Percentiles rank a stretch among this genome's conserved stretches.
phyloP scores from a whole-genome alignment of 345 rosid species.

The Populus davidiana region DNA sequence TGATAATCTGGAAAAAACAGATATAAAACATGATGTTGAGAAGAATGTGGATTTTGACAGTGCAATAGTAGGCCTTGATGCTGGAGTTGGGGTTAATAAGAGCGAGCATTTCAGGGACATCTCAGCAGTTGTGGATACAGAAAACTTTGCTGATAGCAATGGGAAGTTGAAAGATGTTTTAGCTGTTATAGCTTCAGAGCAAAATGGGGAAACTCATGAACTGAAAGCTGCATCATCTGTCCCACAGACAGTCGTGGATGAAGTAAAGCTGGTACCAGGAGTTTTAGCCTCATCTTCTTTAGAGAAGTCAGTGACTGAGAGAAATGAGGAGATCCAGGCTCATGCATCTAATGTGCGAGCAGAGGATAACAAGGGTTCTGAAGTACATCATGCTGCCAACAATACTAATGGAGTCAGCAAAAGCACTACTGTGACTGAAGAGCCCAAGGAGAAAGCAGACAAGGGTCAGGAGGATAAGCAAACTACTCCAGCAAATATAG shows the following conservation, averaged over 20 bases:
- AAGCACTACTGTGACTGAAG: slow-evolving; percentile 24
- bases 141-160: slow-evolving; percentile 11
- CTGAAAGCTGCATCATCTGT: slow-evolving; percentile 15
- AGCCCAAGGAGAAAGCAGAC: slow-evolving; percentile 25
- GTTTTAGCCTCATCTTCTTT: slow-evolving; percentile 16
- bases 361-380: slow-evolving; percentile 25
- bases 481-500: slow-evolving; percentile 24
- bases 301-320: slow-evolving; percentile 27
- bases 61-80: not conserved
- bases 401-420: slow-evolving; percentile 27
- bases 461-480: slow-evolving; percentile 26
- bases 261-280: slow-evolving; percentile 20
- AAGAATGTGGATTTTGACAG: not conserved
- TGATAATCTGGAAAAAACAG: not conserved
- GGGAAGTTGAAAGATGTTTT: slow-evolving; percentile 20
- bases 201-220: slow-evolving; percentile 1
- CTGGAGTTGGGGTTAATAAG: slow-evolving; percentile 14
- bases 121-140: not conserved
- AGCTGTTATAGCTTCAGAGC: slow-evolving; percentile 4
- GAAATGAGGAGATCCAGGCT: slow-evolving; percentile 25
- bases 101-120: slow-evolving; percentile 11
- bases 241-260: slow-evolving; percentile 2
- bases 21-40: not conserved
- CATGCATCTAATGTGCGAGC: slow-evolving; percentile 16
- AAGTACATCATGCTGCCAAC: slow-evolving; percentile 22